Evolutionary conservation across 805 yeast genomes (phyloP).

Genomic region (Candida pini): DNA sequence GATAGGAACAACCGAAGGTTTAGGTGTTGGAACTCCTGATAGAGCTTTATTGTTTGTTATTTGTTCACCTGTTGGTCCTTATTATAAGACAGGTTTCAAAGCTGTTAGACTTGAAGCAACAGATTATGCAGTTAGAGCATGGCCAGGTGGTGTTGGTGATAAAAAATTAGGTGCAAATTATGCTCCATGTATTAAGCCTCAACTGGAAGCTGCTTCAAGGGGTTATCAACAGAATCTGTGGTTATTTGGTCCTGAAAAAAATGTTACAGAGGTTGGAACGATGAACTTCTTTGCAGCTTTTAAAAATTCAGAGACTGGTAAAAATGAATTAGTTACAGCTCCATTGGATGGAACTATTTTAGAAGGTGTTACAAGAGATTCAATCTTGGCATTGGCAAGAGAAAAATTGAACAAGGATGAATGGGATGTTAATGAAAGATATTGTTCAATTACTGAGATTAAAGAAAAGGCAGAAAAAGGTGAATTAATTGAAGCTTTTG

Average conservation of each 20-base stretch:
- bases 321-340: slow-evolving; percentile 89
- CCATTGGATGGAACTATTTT: slow-evolving; percentile 96
- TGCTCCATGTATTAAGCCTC: slow-evolving; percentile 93
- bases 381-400: slow-evolving; percentile 72
- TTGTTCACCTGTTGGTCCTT: slow-evolving; percentile 96
- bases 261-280: slow-evolving; percentile 94
- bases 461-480: slow-evolving; percentile 72
- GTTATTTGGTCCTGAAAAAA: slow-evolving; percentile 86
- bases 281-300: slow-evolving; percentile 93
- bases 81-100: slow-evolving; percentile 91
- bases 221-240: slow-evolving; percentile 96
- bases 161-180: slow-evolving; percentile 95
- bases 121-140: slow-evolving; percentile 93
- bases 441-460: slow-evolving; percentile 76
- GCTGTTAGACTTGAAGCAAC: slow-evolving; percentile 94
- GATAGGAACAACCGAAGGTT: slow-evolving; percentile 85
- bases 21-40: slow-evolving; percentile 82
- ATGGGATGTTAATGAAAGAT: slow-evolving; percentile 83
- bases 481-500: slow-evolving; percentile 88
- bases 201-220: slow-evolving; percentile 79
- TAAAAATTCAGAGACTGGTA: slow-evolving; percentile 67
- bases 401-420: slow-evolving; percentile 66
- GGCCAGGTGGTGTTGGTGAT: slow-evolving; percentile 99
- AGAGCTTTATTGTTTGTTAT: slow-evolving; percentile 81
- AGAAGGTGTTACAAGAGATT: slow-evolving; percentile 95